phyloP scores from a whole-genome alignment of 257 asterid genomes.

The Forsythia suspensa region DNA sequence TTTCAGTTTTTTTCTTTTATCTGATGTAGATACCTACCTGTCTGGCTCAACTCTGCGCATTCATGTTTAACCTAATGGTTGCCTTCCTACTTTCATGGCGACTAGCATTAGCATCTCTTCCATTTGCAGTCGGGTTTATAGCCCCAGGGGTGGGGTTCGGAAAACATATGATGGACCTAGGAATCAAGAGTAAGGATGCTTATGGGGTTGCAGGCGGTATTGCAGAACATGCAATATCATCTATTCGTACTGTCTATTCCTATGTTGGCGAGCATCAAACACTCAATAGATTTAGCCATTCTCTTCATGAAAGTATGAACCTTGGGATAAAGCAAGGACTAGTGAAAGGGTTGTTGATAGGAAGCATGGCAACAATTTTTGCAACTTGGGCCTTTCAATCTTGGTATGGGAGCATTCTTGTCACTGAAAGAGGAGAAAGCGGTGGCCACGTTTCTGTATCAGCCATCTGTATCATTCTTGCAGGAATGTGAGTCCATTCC shows the following conservation, averaged over 20 bases:
- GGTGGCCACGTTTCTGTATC: constrained; percentile 45
- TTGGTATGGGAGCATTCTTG: constrained; percentile 47
- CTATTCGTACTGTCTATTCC: constrained; percentile 44
- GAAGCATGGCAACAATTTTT: constrained; percentile 50
- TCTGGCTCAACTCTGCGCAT: constrained; percentile 34
- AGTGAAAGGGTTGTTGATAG: constrained; percentile 47
- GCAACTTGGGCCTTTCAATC: constrained; percentile 46
- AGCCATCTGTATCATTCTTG: constrained; percentile 36
- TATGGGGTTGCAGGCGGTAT: constrained; percentile 36
- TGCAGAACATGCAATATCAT: constrained; percentile 49
- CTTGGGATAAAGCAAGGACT: constrained; percentile 51
- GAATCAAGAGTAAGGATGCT: constrained; percentile 29
- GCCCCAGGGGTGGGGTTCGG: constrained; percentile 42
- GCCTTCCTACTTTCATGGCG: constrained; percentile 46
- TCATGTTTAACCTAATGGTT: constrained; percentile 24
- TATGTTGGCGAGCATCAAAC: constrained; percentile 43
- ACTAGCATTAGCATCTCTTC: constrained; percentile 43
- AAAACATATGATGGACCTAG: constrained; percentile 31
- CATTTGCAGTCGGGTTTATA: constrained; percentile 34
- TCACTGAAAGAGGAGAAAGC: constrained; percentile 38
- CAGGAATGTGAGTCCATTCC: constrained; percentile 45
- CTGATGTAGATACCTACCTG: constrained; percentile 44
- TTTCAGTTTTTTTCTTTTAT: background rate
- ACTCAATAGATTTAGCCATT: constrained; percentile 28
- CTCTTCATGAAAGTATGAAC: constrained; percentile 32